phyloP scores from a whole-genome alignment of 495 filamentous ascomycete genomes.

The Penicillium soppii region DNA sequence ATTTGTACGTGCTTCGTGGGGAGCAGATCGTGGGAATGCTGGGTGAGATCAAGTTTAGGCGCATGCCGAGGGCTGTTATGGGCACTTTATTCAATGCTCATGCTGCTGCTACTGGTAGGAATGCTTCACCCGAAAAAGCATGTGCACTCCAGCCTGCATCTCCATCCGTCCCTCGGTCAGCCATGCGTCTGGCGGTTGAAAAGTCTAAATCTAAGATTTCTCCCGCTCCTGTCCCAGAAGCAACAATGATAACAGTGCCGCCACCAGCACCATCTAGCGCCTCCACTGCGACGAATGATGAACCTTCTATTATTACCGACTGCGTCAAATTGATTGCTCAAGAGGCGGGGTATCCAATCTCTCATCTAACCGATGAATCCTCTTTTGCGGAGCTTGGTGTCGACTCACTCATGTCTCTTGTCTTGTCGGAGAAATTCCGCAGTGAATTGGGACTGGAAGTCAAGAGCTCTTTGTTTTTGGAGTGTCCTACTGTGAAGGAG shows the following conservation, averaged over 20 bases:
- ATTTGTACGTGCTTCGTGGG: slow-evolving; percentile 41
- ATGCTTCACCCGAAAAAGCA: no score
- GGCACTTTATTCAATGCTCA: background rate
- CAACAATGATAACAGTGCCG: no score
- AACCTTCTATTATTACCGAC: no score
- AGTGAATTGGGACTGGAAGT: slow-evolving; percentile 33
- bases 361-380: slow-evolving; percentile 32
- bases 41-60: slow-evolving; percentile 30
- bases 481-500: slow-evolving; percentile 37
- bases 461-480: slow-evolving; percentile 33
- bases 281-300: no score
- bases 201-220: no score
- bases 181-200: no score
- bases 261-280: no score
- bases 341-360: background rate
- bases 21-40: slow-evolving; percentile 33
- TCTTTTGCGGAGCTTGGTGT: slow-evolving; percentile 48
- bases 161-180: no score
- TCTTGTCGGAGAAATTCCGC: slow-evolving; percentile 36
- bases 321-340: no score
- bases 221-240: no score
- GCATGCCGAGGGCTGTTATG: background rate
- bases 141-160: no score
- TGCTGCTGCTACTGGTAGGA: no score
- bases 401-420: slow-evolving; percentile 50